phyloP scores from a whole-genome alignment of 208 protist species.

The Trypanosoma brucei region DNA sequence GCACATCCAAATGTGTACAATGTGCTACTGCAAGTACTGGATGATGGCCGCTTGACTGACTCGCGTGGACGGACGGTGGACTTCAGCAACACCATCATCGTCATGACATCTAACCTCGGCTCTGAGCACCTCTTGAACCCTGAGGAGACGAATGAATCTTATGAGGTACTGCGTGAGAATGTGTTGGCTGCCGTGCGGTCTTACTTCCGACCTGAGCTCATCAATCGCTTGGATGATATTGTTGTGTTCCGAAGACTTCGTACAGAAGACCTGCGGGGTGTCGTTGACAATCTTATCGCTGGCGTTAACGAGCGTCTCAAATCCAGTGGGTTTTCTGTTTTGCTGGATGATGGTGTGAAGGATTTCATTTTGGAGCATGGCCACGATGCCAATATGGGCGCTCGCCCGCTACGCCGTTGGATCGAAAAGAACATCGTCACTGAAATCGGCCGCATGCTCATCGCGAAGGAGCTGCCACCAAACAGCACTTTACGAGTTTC shows the following conservation, averaged over 20 bases:
- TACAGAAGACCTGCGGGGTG: slow-evolving; percentile 34
- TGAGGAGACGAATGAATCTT: slow-evolving; percentile 26
- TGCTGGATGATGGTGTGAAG: slow-evolving; percentile 55
- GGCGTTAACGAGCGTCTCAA: slow-evolving; percentile 69
- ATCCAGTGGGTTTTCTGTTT: slow-evolving; percentile 53
- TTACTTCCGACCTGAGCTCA: slow-evolving; percentile 68
- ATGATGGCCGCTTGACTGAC: slow-evolving; percentile 95
- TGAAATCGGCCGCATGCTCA: slow-evolving; percentile 82
- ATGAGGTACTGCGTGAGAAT: slow-evolving; percentile 24
- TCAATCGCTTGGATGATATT: slow-evolving; percentile 77
- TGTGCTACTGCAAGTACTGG: slow-evolving; percentile 93
- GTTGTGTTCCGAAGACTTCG: slow-evolving; percentile 53
- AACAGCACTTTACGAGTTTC: slow-evolving; percentile 62
- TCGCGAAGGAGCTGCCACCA: slow-evolving; percentile 66
- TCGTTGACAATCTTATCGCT: slow-evolving; percentile 40
- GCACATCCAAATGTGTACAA: slow-evolving; percentile 91
- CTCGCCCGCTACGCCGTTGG: slow-evolving; percentile 84
- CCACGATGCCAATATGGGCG: slow-evolving; percentile 88
- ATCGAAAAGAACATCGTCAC: slow-evolving; percentile 89
- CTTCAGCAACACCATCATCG: slow-evolving; percentile 93
- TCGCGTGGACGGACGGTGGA: slow-evolving; percentile 89
- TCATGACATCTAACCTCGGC: slow-evolving; percentile 93
- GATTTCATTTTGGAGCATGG: slow-evolving; percentile 57
- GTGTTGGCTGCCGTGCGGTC: slow-evolving; percentile 43
- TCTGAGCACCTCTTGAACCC: slow-evolving; percentile 67